phyloP scores from a whole-genome alignment of 192 early-diverging fungal genomes.

The Rhizophagus clarus region DNA sequence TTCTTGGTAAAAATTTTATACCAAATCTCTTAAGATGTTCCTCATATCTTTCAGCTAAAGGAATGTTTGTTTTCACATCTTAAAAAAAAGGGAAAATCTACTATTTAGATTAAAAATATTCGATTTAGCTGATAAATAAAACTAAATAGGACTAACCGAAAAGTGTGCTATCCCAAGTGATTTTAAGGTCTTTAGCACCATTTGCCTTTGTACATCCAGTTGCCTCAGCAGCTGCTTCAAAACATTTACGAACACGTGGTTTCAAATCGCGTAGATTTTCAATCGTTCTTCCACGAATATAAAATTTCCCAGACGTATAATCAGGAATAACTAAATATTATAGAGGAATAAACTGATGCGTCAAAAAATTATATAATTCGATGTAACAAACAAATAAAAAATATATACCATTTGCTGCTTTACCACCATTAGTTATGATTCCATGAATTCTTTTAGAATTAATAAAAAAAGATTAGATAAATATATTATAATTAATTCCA shows the following conservation, averaged over 20 bases:
- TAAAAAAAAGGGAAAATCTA: slow-evolving; percentile 3
- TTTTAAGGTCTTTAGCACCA: slow-evolving; percentile 57
- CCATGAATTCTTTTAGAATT: slow-evolving; percentile 58
- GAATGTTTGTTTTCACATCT: not conserved
- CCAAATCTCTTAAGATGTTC: slow-evolving; percentile 43
- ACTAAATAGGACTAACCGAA: slow-evolving; percentile 61
- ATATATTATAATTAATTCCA: not conserved
- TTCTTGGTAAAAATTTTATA: slow-evolving; percentile 32
- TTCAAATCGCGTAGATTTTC: slow-evolving; percentile 51
- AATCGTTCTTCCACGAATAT: slow-evolving; percentile 58
- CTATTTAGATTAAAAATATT: slow-evolving; percentile 30
- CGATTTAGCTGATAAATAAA: slow-evolving; percentile 25
- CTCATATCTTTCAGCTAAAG: slow-evolving; percentile 37
- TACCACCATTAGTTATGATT: slow-evolving; percentile 77
- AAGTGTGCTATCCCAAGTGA: slow-evolving; percentile 53
- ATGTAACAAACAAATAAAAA: not conserved
- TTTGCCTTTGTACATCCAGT: slow-evolving; percentile 45
- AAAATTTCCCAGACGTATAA: slow-evolving; percentile 57
- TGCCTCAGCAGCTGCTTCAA: slow-evolving; percentile 64
- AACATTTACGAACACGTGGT: no score
- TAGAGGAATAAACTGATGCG: not conserved
- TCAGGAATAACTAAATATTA: slow-evolving; percentile 61
- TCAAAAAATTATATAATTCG: not conserved
- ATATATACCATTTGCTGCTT: slow-evolving; percentile 45
- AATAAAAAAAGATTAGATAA: slow-evolving; percentile 1